Evolutionary conservation across 495 filamentous ascomycete genomes (phyloP).

Genomic region (Penicillium maclennaniae): DNA sequence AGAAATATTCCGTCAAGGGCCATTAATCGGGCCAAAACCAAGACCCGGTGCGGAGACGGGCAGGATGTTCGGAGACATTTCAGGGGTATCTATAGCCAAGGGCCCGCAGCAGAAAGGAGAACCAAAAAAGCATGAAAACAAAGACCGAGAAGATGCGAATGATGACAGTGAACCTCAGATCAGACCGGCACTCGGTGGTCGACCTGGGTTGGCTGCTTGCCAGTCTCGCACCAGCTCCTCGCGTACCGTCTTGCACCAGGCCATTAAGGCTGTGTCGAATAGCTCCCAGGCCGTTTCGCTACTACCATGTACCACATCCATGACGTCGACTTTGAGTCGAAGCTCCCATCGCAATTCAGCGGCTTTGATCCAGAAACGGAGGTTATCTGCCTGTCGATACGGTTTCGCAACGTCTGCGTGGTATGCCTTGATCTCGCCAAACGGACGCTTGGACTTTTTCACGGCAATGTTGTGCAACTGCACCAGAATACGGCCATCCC

Average conservation of each 20-base stretch:
- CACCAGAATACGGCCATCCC: conserved; percentile 76
- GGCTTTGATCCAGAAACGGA: conserved; percentile 94
- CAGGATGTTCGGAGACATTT: conserved; percentile 23
- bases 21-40: conserved; percentile 11
- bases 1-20: conserved; percentile 16
- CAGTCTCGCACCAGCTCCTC: conserved; percentile 68
- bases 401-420: conserved; percentile 91
- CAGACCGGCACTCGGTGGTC: conserved; percentile 25
- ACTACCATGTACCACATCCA: conserved; percentile 73
- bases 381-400: conserved; percentile 88
- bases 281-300: conserved; percentile 65
- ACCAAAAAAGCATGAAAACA: conserved; percentile 7
- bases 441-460: conserved; percentile 75
- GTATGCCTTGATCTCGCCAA: conserved; percentile 85
- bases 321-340: conserved; percentile 76
- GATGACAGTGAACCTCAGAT: conserved; percentile 14
- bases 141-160: conserved; percentile 2
- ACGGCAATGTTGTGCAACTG: conserved; percentile 86
- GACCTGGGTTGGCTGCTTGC: conserved; percentile 35
- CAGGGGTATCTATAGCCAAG: conserved; percentile 32
- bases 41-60: conserved; percentile 20
- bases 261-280: conserved; percentile 74
- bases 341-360: conserved; percentile 93
- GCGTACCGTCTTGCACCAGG: conserved; percentile 74
- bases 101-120: conserved; percentile 13